Evolutionary conservation across 2,329 filamentous ascomycete species (phyloP).

Genomic region (Colletotrichum sp.): DNA sequence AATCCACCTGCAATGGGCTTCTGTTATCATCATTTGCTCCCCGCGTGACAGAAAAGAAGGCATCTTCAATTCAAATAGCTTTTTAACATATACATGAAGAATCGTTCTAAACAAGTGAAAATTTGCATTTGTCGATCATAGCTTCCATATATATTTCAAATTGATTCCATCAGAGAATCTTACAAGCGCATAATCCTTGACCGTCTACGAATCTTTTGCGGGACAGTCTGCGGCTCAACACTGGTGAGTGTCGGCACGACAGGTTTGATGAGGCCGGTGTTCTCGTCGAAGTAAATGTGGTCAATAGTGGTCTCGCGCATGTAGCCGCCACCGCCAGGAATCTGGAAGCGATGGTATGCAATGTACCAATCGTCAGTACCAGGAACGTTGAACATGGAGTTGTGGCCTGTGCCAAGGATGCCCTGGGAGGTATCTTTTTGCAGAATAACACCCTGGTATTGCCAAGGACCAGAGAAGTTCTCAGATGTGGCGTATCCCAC

Average conservation of each 20-base stretch:
- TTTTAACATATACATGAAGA: neutral
- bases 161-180: neutral
- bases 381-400: conserved; percentile 50
- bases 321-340: conserved; percentile 49
- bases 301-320: conserved; percentile 49
- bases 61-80: neutral
- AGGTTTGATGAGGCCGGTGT: conserved; percentile 40
- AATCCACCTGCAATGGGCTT: neutral
- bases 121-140: neutral
- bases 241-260: conserved; percentile 42
- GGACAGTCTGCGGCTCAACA: conserved; percentile 25
- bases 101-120: neutral
- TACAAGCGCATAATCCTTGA: conserved; percentile 3
- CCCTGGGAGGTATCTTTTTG: conserved; percentile 44
- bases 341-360: conserved; percentile 52
- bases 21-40: neutral
- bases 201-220: neutral
- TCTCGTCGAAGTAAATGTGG: conserved; percentile 38
- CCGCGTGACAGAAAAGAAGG: neutral
- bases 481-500: conserved; percentile 50
- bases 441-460: conserved; percentile 48
- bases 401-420: conserved; percentile 51
- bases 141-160: neutral
- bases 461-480: conserved; percentile 45
- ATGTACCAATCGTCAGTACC: conserved; percentile 56